Base-by-base conservation (phyloP, 495 filamentous ascomycete genomes). In the Neurospora pannonica region DNA sequence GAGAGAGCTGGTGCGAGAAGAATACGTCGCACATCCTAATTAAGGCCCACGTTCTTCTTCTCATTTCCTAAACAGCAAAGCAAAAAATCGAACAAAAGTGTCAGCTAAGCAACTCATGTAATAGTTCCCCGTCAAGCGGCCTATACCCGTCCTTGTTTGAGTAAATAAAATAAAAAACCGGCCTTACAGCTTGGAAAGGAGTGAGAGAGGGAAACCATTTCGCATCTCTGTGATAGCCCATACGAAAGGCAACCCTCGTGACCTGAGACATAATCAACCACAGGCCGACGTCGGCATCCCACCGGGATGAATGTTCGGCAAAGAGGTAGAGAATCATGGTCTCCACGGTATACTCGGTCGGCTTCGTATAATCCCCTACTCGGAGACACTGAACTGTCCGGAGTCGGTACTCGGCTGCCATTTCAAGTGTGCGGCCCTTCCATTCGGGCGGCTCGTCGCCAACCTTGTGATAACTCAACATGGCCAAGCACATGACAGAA, bases 181-280 rank as follows among this genome's bases (percentile, higher is more conserved):
- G 28, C 54, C 85, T 71, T 81, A 87, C 85, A 31, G 91, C 95
- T 80, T 97, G 90, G 77, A 95, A 97, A 6, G 94, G 92, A 5
- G 90, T 89, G 75, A 99, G 91, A 71, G 90, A 90, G 15, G 93
- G 87, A 78, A 94, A 97, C 82, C 91, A 90, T 78, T 92, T 92
- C 17, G 93, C 89, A 80, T 99, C 96, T 72, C 97, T 89, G 78
- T 99, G 96, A 74, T 97, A 97, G 69, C 96, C 96, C 93, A 97
- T 97, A 36, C 93, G 88, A 87, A 98, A 94, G 11, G 95, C 93
- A 72, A 97, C 84, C 73, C 95, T 90, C 34, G 93, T 90, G 74
- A 97, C 90, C 77, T 97, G 89, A 28, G 93, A 92, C 9, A 90
- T 87, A 72, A 96, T 88, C 69, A 97, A 85, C 91, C 95, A 97